Evolutionary conservation across 2,329 filamentous ascomycete species (phyloP).

Genomic region (Claviceps sp.): DNA sequence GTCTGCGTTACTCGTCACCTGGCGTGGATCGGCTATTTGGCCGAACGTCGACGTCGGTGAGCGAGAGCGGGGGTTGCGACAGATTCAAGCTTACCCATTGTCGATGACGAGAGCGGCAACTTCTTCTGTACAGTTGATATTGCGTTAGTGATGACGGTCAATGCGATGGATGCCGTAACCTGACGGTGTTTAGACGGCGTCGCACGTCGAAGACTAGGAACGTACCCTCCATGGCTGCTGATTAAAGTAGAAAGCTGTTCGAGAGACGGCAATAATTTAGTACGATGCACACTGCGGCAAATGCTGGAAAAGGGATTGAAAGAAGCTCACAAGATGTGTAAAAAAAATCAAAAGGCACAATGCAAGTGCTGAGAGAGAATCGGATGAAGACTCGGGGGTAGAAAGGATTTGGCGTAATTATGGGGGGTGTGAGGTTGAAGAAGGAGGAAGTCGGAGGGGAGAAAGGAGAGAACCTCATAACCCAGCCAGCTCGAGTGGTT

Average conservation of each 20-base stretch:
- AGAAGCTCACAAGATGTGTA: constrained; percentile 11
- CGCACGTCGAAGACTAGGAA: constrained; percentile 9
- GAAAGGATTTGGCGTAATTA: constrained; percentile 8
- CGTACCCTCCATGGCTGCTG: constrained; percentile 44
- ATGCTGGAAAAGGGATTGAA: constrained; percentile 1
- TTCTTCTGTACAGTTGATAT: constrained; percentile 62
- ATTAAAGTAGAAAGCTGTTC: constrained; percentile 25
- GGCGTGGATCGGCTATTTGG: constrained; percentile 5
- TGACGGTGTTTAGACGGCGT: background rate
- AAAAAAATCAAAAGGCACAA: background rate
- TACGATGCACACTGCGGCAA: background rate
- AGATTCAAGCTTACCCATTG: constrained; percentile 84
- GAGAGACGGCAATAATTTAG: constrained; percentile 7
- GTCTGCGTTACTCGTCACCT: background rate
- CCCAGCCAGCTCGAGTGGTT: background rate
- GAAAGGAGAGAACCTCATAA: constrained; percentile 15
- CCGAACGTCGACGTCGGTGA: constrained; percentile 19
- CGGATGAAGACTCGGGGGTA: constrained; percentile 10
- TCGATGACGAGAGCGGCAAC: constrained; percentile 99
- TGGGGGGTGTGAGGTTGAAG: constrained; percentile 16
- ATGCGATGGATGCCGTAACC: background rate
- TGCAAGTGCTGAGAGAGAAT: constrained; percentile 10
- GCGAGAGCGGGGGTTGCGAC: constrained; percentile 16
- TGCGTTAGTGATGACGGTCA: constrained; percentile 26
- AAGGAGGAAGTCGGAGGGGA: constrained; percentile 21